Percentiles rank a stretch among this genome's conserved stretches.
phyloP scores from a whole-genome alignment of 148 eudicot genomes.

The Diospyros kaki region DNA sequence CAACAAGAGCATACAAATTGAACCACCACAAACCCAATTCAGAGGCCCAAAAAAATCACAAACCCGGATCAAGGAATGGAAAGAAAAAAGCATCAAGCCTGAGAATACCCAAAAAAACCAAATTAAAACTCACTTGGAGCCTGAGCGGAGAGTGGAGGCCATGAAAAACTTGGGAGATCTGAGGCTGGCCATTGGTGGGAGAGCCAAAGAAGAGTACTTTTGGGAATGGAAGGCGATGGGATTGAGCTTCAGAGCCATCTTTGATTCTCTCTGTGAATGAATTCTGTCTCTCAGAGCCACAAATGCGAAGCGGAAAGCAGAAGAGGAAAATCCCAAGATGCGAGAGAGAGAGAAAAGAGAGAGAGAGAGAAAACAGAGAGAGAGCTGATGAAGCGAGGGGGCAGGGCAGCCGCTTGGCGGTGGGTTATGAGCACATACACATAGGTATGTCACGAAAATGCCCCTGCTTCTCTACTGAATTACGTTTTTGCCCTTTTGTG shows the following conservation, averaged over 20 bases:
- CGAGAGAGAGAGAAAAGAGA: not conserved
- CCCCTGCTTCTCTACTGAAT: too few species aligned
- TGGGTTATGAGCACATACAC: too few species aligned
- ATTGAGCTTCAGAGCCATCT: slow-evolving; percentile 37
- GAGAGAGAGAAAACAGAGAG: not conserved
- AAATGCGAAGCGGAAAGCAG: slow-evolving; percentile 13
- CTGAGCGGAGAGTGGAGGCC: slow-evolving; percentile 37
- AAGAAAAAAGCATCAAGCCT: not conserved
- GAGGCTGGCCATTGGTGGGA: slow-evolving; percentile 16
- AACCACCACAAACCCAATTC: not conserved
- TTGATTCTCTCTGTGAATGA: not conserved
- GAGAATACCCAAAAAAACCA: not conserved
- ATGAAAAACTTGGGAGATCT: slow-evolving; percentile 35
- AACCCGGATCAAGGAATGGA: slow-evolving; percentile 1
- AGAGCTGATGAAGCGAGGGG: not conserved
- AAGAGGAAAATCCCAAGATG: slow-evolving; percentile 6
- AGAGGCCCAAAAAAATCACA: not conserved
- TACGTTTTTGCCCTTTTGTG: too few species aligned
- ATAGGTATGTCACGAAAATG: too few species aligned
- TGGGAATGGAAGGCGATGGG: slow-evolving; percentile 21
- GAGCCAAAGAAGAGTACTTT: slow-evolving; percentile 23
- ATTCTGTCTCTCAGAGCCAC: slow-evolving; percentile 10
- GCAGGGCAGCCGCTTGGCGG: not conserved
- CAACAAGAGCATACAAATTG: not conserved
- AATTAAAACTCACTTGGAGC: slow-evolving; percentile 24